Base-by-base conservation (phyloP, 176 grass and related monocot genomes). In the Dactylis glomerata region DNA sequence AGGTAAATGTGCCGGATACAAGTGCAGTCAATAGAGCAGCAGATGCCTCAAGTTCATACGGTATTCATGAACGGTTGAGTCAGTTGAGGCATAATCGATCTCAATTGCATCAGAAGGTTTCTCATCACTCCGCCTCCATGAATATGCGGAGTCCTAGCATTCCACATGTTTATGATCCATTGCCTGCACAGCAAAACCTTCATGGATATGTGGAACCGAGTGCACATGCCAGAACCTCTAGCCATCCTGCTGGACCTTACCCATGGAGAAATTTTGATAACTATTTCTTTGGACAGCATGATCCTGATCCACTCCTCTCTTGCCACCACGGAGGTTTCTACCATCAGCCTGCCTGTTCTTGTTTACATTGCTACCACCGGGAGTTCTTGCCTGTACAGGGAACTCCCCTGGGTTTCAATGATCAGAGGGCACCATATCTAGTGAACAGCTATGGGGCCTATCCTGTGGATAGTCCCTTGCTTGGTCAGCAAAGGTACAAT, bases 291-390 rank as follows among this genome's bases (percentile, higher is more conserved):
- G 90, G 87, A 54, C 91, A 90, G 7, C 83, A 88, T 77, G 91
- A 93, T 77, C 80, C 89, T 64, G 93, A 98, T 44, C 87, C 87
- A 62, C 71, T 89, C 26, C 65, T 96, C 17, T 85, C 96, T 74
- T 99, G 88, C 70, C 88, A 73, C 73, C 93, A 96, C 7, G 91
- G 92, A 80, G 88, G 89, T 30, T 96, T 94, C 47, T 95, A 89
- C 82, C 93, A 95, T 86, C 93, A 90, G 62, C 81, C 93, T 38
- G 75, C 88, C 8, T 95, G 91, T 85, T 89, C 96, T 70, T 98
- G 96, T 73, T 65, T 89, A 22, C 86, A 92, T 80, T 98, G 93
- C 82, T 86, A 83, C 73, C 89, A 75, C 41, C 85, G 81, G 79
- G 89, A 89, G 63, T 88, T 95, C 78, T 75, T 90, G 74, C 92